Percentiles rank a stretch among this genome's conserved stretches.
These are phyloP conservation scores for Deinandra increscens DNA, from an alignment of 129 eudicot species.

Conservation along the genomic window DNA sequence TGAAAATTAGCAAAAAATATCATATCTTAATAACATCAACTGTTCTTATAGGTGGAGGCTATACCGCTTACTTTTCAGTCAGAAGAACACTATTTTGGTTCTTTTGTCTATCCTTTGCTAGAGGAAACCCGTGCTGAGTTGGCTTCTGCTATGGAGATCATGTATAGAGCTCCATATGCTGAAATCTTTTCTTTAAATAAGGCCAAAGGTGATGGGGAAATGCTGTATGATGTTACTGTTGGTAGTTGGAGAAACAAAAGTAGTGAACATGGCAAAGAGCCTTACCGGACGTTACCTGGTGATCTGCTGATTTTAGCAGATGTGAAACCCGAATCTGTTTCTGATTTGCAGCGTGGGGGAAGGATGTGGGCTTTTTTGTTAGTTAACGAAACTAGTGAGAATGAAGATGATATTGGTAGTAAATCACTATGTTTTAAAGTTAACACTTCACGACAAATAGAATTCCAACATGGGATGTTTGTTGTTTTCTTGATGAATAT, in stretches of 20 bases:
- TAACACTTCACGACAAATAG: conserved; percentile 21
- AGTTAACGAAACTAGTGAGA: conserved; percentile 24
- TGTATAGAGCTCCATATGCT: no score
- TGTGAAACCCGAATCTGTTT: conserved; percentile 34
- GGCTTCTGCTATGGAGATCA: no score
- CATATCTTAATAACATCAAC: not conserved
- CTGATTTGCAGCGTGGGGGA: conserved; percentile 32
- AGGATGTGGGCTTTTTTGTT: conserved; percentile 37
- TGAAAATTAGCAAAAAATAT: not conserved
- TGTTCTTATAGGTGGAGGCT: conserved; percentile 30
- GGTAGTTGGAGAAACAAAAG: conserved; percentile 48
- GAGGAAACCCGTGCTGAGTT: no score
- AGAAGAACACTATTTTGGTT: conserved; percentile 34
- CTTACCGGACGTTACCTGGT: conserved; percentile 59
- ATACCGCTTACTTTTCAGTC: conserved; percentile 46
- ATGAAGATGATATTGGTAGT: conserved; percentile 22
- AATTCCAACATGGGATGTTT: conserved; percentile 30
- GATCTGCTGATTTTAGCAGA: conserved; percentile 44
- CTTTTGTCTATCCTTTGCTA: conserved; percentile 43
- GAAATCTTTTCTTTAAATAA: conserved; percentile 3
- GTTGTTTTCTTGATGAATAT: conserved; percentile 43
- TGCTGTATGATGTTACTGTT: conserved; percentile 30
- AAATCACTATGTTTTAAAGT: conserved; percentile 24
- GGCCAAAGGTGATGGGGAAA: conserved; percentile 7
- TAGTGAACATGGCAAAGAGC: conserved; percentile 49